Base-by-base conservation (phyloP, 495 filamentous ascomycete genomes). In the Aspergillus haitiensis region DNA sequence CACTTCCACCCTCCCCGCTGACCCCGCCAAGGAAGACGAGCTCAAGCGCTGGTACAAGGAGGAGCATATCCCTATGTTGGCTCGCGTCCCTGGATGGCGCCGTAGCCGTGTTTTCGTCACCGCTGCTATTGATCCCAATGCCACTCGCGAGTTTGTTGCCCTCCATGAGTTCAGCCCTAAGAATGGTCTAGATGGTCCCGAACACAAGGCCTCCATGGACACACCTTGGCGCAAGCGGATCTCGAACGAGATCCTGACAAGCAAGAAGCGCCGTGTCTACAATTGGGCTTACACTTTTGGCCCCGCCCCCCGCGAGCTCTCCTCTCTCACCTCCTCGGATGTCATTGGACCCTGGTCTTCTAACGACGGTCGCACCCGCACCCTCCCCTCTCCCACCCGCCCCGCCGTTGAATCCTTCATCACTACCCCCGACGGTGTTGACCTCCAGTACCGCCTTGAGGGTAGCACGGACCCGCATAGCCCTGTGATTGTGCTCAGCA, bases 241-340 rank as follows among this genome's bases (percentile, higher is more conserved):
- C 35, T 78, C 78, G 63, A 67, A 67, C 31, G 80, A 84, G n/a
- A 77, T 81, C 31, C 82, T 88, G 31, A 74, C 77, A n/a, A 66
- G 73, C 39, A 84, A 80, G 62, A 76, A 70, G 13, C 77, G 84
- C 44, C 74, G 88, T 10, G 72, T 77, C 1, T 93, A 89, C 72
- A 75, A 84, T 50, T 84, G 91, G 64, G 87, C 89, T 66, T 92
- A 91, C 73, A 87, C 87, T 40, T 92, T 94, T 64, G 88, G 88
- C 0, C 82, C 88, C 0, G 88, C 82, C 0, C 85, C 88, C 7
- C 77, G 88, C n/a, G 85, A 91, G 54, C 75, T 92, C 16, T 59
- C 75, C 5, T 78, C 78, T 9, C 60, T 83, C 21, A 64, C 75
- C 11, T 68, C 66, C 3, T 56, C 70, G 6, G 70, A 74, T 37